Conservation (phyloP, 148 eudicot species). For the Rhododendron mucronatum region DNA sequence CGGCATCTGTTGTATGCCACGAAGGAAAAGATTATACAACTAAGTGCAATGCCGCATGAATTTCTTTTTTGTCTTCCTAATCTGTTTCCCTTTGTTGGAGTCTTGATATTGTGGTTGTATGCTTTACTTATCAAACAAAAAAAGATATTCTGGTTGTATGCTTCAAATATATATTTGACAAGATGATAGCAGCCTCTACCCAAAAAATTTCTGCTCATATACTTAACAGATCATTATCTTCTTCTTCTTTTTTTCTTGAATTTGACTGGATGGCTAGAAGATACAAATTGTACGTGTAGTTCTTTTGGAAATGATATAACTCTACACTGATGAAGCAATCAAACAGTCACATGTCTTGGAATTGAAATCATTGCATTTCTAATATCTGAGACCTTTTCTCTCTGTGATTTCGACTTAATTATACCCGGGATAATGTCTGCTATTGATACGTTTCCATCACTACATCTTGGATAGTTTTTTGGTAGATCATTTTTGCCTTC, state of each 20-base stretch:
- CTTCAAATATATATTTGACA: background rate
- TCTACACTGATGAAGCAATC: background rate
- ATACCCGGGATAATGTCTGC: background rate
- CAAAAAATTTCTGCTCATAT: background rate
- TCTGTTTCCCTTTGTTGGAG: background rate
- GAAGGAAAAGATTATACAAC: background rate
- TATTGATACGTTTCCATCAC: too few relatives aligned
- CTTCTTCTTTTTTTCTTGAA: too few relatives aligned
- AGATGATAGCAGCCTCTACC: background rate
- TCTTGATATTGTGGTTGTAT: background rate
- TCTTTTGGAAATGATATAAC: background rate
- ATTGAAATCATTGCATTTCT: background rate
- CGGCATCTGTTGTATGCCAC: background rate
- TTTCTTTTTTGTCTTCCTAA: background rate
- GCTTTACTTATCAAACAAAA: background rate
- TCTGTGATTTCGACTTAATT: background rate
- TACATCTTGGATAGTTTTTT: background rate
- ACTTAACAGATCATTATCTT: background rate
- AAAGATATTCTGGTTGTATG: background rate
- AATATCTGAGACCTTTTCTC: background rate
- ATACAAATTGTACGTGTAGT: background rate
- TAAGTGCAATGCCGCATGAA: background rate
- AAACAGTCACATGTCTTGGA: background rate
- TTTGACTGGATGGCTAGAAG: background rate
- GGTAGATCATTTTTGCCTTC: conserved; percentile 6